Conservation (phyloP, 805 yeast species). For the Metschnikowia koreensis region DNA sequence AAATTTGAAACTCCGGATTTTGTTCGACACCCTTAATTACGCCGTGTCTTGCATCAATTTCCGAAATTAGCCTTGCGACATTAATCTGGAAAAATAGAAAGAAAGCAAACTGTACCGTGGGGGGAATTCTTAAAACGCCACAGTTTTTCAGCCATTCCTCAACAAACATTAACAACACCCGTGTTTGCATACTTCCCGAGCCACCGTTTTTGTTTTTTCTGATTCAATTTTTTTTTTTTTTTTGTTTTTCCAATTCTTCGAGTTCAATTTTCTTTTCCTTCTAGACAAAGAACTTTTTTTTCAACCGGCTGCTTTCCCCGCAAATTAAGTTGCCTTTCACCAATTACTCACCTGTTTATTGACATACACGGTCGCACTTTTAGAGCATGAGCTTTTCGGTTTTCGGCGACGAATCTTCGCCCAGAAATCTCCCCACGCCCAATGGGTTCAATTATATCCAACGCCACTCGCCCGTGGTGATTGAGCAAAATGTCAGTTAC, state of each 20-base stretch:
- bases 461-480: constrained; percentile 21
- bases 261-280: neutral
- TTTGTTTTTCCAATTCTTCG: neutral
- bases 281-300: neutral
- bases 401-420: constrained; percentile 16
- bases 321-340: no score
- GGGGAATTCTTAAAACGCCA: constrained; percentile 3
- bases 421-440: constrained; percentile 10
- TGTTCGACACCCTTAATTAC: no score
- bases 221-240: neutral
- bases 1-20: no score
- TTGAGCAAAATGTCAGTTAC: constrained; percentile 22
- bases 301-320: no score
- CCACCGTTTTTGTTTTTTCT: neutral
- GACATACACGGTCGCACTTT: neutral
- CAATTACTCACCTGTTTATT: no score
- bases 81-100: neutral
- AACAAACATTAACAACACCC: neutral
- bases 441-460: constrained; percentile 17
- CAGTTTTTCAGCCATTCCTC: constrained; percentile 2
- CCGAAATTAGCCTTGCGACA: neutral
- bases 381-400: constrained; percentile 15
- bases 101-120: constrained; percentile 2
- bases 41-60: neutral
- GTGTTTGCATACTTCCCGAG: neutral